Base-by-base conservation (phyloP, 495 filamentous ascomycete species). In the Copromyces sp. region DNA sequence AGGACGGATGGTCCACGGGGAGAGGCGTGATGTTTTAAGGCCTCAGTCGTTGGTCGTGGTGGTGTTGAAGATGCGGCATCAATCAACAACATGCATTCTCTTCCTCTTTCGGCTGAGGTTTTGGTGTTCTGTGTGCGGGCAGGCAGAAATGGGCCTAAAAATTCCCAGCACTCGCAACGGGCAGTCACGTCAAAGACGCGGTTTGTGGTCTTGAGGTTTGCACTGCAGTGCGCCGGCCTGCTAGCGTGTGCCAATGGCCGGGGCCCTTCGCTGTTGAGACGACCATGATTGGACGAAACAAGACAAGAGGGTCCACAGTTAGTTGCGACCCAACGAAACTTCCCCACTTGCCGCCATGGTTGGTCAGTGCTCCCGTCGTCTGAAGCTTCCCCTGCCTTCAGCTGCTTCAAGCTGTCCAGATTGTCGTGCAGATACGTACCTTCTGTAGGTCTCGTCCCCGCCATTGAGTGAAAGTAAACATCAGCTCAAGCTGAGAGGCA, bases 21-120 rank as follows among this genome's bases (percentile, higher is more conserved):
- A 70, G 68, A 14, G 40, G 29, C 68, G 42, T 68, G 11, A n/a
- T 17, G 47, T 4, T 39, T 16, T 41, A 68, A 74, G 68, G 42
- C 38, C 65, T 20, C 29, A 29, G 68, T 16, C 3, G 42, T 35
- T 38, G 32, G 8, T 3, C 17, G 20, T 71, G 65, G 39, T 72
- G 74, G 39, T 32, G 73, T 76, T 70, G 68, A 39, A 39, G 72
- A 59, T 74, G 47, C 44, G 47, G 72, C 71, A 35, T 74, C 68
- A 17, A 72, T 69, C 68, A 17, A 72, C 70, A 44, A 12, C 68
- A 71, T 16, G 77, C 75, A 75, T 77, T 74, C 40, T 73, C 70
- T 69, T 75, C 9, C 47, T 20, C 47, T 59, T 61, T 32, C 17
- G 39, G 39, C 39, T 40, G 39, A 12, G 39, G 11, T 40, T 40